phyloP scores from a whole-genome alignment of 2,329 filamentous ascomycete genomes.

The Graphiopsis chlorocephala region DNA sequence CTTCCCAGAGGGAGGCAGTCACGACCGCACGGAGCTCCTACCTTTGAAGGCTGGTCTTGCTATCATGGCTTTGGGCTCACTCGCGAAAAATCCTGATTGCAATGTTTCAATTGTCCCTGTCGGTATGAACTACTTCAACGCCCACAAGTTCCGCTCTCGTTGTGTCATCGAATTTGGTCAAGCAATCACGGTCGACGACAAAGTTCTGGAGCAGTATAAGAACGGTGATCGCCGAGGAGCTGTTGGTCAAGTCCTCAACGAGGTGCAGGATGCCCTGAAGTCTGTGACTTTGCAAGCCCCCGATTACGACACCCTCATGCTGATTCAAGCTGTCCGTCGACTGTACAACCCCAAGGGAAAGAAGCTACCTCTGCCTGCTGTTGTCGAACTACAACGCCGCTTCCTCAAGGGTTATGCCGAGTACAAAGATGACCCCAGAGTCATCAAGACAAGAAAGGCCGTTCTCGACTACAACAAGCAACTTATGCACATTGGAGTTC shows the following conservation, averaged over 20 bases:
- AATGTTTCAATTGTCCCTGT: conserved; percentile 93
- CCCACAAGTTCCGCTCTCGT: conserved; percentile 95
- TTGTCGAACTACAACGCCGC: conserved; percentile 90
- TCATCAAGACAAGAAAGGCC: conserved; percentile 69
- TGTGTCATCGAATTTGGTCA: conserved; percentile 94
- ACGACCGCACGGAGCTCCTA: conserved; percentile 86
- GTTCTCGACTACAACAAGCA: conserved; percentile 85
- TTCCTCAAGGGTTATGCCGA: conserved; percentile 87
- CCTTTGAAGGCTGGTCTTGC: conserved; percentile 95
- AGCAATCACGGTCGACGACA: conserved; percentile 77
- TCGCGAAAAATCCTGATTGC: conserved; percentile 81
- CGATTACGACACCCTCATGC: conserved; percentile 94
- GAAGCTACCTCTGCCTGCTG: conserved; percentile 85
- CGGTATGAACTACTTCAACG: conserved; percentile 99
- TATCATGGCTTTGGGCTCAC: conserved; percentile 91
- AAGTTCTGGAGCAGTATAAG: conserved; percentile 82
- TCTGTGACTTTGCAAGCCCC: conserved; percentile 89
- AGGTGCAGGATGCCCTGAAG: conserved; percentile 78
- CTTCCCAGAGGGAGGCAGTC: conserved; percentile 94
- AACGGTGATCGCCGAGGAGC: conserved; percentile 80
- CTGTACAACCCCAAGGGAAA: conserved; percentile 94
- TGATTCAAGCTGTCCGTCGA: conserved; percentile 89
- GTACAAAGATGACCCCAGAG: conserved; percentile 86
- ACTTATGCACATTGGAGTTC: conserved; percentile 79
- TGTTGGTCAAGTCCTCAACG: conserved; percentile 80